phyloP scores from a whole-genome alignment of 73 alveolate genomes.

The Stentor coeruleus region DNA sequence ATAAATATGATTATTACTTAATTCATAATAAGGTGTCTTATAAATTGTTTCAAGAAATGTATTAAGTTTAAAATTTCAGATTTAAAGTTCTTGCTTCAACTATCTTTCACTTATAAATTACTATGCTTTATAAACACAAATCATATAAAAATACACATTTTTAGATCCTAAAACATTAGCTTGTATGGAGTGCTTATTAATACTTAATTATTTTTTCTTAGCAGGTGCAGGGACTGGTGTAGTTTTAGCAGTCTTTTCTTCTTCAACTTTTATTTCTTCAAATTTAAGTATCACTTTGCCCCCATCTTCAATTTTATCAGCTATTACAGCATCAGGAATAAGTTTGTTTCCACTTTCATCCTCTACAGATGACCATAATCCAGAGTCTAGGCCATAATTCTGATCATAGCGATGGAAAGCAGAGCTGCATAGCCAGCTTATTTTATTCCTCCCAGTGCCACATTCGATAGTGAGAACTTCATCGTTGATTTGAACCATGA shows the following conservation, averaged over 20 bases:
- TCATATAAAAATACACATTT: no score
- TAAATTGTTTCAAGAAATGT: no score
- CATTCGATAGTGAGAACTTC: neutral
- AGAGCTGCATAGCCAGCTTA: conserved; percentile 21
- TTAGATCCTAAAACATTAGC: no score
- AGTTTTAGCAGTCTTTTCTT: neutral
- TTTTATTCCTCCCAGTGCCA: conserved; percentile 9
- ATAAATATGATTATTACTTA: no score
- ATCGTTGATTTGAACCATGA: neutral
- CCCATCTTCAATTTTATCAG: neutral
- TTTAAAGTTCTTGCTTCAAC: no score
- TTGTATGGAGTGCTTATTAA: no score
- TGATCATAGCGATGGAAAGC: conserved; percentile 33
- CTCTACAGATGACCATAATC: neutral
- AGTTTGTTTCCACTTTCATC: neutral
- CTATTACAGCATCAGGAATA: neutral
- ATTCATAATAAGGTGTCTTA: no score
- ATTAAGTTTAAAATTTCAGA: no score
- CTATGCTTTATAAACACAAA: no score
- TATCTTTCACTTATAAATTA: no score
- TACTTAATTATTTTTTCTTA: no score
- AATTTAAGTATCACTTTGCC: neutral
- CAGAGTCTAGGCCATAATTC: conserved; percentile 13
- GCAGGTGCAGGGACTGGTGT: neutral
- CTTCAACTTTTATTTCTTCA: neutral